Evolutionary conservation across 305 asterid genomes (phyloP).

Genomic region (Fraxinus sp.): DNA sequence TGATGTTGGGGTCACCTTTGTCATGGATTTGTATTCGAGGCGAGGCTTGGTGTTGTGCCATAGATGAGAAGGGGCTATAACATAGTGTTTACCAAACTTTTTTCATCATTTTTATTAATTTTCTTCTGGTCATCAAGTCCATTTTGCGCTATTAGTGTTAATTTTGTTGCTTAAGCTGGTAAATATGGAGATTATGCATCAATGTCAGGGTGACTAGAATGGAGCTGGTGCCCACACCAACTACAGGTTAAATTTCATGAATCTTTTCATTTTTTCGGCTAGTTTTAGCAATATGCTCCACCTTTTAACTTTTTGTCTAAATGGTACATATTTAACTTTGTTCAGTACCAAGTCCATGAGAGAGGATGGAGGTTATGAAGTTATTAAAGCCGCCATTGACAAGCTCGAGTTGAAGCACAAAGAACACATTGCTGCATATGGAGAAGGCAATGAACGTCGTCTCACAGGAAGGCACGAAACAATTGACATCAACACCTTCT

Average conservation of each 20-base stretch:
- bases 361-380: conserved; percentile 55
- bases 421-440: conserved; percentile 74
- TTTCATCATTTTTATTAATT: no score
- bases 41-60: no score
- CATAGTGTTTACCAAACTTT: no score
- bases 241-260: conserved; percentile 45
- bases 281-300: neutral
- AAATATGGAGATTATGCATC: no score
- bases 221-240: conserved; percentile 80
- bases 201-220: conserved; percentile 59
- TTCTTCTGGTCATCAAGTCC: no score
- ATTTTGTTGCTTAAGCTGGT: no score
- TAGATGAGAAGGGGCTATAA: no score
- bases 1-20: no score
- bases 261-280: neutral
- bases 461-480: conserved; percentile 76
- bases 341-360: conserved; percentile 69
- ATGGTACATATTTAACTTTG: neutral
- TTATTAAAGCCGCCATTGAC: conserved; percentile 63
- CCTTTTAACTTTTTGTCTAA: neutral
- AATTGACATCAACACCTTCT: conserved; percentile 59
- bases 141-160: no score
- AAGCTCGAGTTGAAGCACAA: conserved; percentile 67
- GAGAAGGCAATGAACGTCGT: conserved; percentile 80
- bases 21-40: no score